These are phyloP conservation scores for Oryza nivara DNA, from an alignment of 176 grass and related monocot genomes.

Conservation along the genomic window DNA sequence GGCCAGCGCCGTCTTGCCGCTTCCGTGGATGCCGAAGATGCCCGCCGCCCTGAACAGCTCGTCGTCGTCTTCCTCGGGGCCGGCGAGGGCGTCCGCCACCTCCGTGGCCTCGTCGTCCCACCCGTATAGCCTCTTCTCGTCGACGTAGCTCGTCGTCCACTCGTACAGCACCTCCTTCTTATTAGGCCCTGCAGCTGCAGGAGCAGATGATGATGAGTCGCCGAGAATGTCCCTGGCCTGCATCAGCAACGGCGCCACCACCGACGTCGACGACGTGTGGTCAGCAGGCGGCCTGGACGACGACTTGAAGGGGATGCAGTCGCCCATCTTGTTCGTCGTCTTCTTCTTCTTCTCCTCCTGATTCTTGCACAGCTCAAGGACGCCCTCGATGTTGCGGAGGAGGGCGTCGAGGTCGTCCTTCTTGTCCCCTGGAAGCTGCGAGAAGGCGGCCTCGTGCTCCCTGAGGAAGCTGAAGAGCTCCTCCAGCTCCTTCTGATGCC, in stretches of 20 bases:
- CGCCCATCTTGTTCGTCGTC: neutral
- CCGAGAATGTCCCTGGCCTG: neutral
- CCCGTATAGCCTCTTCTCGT: constrained; percentile 49
- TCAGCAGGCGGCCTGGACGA: neutral
- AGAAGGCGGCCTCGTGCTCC: neutral
- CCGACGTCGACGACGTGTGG: too few relatives aligned
- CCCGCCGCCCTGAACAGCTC: constrained; percentile 39
- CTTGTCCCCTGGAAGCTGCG: neutral
- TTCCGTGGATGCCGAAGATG: constrained; percentile 50
- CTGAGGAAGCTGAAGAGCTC: neutral
- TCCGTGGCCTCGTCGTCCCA: constrained; percentile 13
- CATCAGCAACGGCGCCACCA: neutral
- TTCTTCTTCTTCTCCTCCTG: neutral
- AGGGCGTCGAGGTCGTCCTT: neutral
- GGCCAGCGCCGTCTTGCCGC: constrained; percentile 67
- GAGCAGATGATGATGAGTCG: neutral
- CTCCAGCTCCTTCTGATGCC: neutral
- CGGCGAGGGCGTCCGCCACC: constrained; percentile 34
- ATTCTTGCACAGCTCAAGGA: neutral
- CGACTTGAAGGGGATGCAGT: constrained; percentile 45
- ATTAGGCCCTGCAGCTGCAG: neutral
- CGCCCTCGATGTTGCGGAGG: neutral
- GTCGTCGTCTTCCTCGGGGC: neutral
- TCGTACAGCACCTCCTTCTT: constrained; percentile 38
- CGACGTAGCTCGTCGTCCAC: constrained; percentile 66